Evolutionary conservation across 2,329 filamentous ascomycete species (phyloP).

Genomic region (Fusarium newnesense): DNA sequence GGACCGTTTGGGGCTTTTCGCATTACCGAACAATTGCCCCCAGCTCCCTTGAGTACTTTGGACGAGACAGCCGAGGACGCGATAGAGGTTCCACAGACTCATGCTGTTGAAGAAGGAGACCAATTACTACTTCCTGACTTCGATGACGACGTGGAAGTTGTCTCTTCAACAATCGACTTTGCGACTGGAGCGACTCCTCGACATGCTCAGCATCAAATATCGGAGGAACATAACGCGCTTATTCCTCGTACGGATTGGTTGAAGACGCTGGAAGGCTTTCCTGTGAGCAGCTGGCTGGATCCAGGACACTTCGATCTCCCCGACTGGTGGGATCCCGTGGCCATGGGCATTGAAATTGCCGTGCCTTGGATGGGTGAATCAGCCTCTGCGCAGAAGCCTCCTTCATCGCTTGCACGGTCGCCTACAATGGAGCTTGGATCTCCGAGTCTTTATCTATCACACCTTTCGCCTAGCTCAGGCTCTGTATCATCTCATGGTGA

Average conservation of each 20-base stretch:
- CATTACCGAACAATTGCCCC: background rate
- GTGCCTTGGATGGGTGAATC: background rate
- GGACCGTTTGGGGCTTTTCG: conserved; percentile 31
- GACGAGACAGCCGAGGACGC: rapidly evolving
- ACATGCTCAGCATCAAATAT: background rate
- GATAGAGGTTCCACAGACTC: rapidly evolving
- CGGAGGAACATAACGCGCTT: background rate
- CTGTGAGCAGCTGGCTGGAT: background rate
- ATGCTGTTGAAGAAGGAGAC: rapidly evolving
- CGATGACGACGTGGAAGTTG: background rate
- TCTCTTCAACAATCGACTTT: background rate
- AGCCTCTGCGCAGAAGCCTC: rapidly evolving
- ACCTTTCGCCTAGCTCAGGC: background rate
- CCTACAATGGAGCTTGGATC: background rate
- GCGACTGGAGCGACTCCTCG: background rate
- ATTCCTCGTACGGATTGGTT: background rate
- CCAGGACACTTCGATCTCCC: background rate
- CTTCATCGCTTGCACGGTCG: background rate
- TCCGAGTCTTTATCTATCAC: rapidly evolving
- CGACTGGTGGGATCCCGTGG: conserved; percentile 18
- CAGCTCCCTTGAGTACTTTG: rapidly evolving
- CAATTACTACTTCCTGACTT: background rate
- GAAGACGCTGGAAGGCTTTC: background rate
- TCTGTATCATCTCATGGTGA: background rate
- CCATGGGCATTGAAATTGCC: background rate